Conservation (phyloP, 2,329 filamentous ascomycete species). For the Coniella lustricola region DNA sequence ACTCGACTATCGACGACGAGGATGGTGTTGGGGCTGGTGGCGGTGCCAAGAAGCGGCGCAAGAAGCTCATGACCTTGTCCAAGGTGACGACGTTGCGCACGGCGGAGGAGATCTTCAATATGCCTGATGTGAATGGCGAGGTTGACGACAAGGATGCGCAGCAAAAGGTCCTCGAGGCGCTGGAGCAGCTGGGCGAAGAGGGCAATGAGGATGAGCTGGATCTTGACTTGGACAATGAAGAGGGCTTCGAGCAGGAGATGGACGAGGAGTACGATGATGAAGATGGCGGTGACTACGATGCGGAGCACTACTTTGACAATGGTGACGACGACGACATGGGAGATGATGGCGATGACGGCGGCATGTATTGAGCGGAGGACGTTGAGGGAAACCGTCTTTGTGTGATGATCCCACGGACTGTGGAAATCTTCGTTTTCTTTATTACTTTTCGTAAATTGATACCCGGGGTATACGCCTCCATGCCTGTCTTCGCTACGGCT, state of each 20-base stretch:
- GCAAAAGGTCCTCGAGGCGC: constrained; percentile 35
- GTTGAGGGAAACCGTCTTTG: not conserved
- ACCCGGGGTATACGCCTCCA: constrained; percentile 12
- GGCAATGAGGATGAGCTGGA: constrained; percentile 29
- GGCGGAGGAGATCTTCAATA: constrained; percentile 44
- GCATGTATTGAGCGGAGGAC: constrained; percentile 8
- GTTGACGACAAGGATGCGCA: constrained; percentile 22
- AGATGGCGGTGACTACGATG: constrained; percentile 54
- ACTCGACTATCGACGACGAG: constrained; percentile 45
- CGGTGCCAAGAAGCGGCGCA: constrained; percentile 25
- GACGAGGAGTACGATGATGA: constrained; percentile 47
- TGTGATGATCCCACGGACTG: not conserved
- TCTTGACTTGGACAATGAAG: constrained; percentile 38
- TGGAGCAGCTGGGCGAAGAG: constrained; percentile 36
- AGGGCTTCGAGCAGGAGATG: constrained; percentile 38
- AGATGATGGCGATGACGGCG: constrained; percentile 30
- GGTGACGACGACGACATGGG: constrained; percentile 48
- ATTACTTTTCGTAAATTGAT: constrained; percentile 6
- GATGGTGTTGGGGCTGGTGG: constrained; percentile 27
- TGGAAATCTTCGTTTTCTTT: not conserved
- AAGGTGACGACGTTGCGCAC: constrained; percentile 41
- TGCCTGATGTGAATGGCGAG: constrained; percentile 27
- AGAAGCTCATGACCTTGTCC: constrained; percentile 40
- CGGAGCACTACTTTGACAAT: constrained; percentile 54
- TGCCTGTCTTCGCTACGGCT: constrained; percentile 6